Evolutionary conservation across 176 grass and related monocot genomes (phyloP).

Genomic region (bread wheat (Triticum aestivum)): DNA sequence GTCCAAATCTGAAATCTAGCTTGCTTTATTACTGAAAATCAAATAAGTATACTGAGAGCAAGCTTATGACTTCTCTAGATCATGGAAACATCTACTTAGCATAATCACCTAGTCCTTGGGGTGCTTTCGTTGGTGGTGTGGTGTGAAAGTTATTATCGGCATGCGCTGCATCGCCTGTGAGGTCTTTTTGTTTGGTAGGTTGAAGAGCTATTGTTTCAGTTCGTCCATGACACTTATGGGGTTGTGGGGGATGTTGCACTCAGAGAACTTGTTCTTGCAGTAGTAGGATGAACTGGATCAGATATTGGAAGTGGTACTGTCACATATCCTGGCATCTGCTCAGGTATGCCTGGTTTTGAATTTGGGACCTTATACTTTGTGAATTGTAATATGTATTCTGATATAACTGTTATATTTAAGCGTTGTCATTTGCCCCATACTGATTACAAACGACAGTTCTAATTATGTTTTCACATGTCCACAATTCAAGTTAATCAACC

Average conservation of each 20-base stretch:
- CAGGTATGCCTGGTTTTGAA: constrained; percentile 52
- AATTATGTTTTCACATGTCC: no score
- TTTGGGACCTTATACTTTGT: constrained; percentile 17
- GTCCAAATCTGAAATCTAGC: no score
- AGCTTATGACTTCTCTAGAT: no score
- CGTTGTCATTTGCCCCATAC: constrained; percentile 35
- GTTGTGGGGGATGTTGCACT: constrained; percentile 77
- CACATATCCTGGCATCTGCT: constrained; percentile 80
- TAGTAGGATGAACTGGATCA: constrained; percentile 95
- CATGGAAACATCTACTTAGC: no score
- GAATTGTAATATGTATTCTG: constrained; percentile 15
- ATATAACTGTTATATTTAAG: constrained; percentile 50
- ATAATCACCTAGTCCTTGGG: no score
- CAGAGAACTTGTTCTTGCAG: constrained; percentile 78
- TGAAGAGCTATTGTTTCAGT: constrained; percentile 92
- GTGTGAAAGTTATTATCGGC: no score
- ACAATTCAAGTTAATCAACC: no score
- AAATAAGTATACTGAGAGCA: no score
- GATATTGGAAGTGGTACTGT: constrained; percentile 69
- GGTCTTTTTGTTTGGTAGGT: constrained; percentile 51
- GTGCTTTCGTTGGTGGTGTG: no score
- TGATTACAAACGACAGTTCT: no score
- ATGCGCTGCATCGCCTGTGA: no score
- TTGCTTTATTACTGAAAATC: no score
- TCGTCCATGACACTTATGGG: constrained; percentile 83